Evolutionary conservation across 371 early-diverging fungal genomes (phyloP).

Genomic region (Coemansia sp.): DNA sequence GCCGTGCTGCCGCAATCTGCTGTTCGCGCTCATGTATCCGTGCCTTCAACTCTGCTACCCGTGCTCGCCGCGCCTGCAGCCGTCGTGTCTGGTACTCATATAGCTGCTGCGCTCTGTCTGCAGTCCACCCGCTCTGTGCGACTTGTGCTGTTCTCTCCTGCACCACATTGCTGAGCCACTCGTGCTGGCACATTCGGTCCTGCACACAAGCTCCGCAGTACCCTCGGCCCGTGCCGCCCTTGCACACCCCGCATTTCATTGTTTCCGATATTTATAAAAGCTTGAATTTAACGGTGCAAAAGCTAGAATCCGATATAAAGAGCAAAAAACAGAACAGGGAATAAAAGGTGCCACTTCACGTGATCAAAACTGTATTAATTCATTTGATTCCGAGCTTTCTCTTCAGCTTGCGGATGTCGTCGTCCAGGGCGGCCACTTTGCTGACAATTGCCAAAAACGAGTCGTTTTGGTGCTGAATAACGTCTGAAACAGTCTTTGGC

Average conservation of each 20-base stretch:
- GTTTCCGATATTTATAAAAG: background rate
- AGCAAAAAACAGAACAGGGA: background rate
- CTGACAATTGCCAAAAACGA: conserved; percentile 55
- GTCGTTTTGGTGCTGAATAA: conserved; percentile 55
- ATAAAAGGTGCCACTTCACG: background rate
- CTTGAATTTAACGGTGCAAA: background rate
- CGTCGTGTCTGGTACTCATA: conserved; percentile 30
- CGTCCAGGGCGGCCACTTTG: conserved; percentile 54
- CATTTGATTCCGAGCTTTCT: conserved; percentile 14
- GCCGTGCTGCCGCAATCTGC: conserved; percentile 24
- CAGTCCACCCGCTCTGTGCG: background rate
- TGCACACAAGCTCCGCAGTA: conserved; percentile 36
- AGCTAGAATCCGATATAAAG: background rate
- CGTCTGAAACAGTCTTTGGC: conserved; percentile 52
- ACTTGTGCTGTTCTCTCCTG: background rate
- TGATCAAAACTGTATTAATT: background rate
- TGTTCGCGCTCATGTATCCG: conserved; percentile 24
- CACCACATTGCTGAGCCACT: conserved; percentile 19
- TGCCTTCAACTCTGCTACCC: conserved; percentile 20
- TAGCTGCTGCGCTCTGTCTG: conserved; percentile 7
- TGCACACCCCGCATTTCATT: conserved; percentile 47
- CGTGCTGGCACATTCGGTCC: conserved; percentile 36
- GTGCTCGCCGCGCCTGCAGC: conserved; percentile 21
- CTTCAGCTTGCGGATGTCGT: conserved; percentile 37
- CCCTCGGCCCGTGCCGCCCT: conserved; percentile 12